These are phyloP conservation scores for Solanum virginianum DNA, from an alignment of 257 asterid species.

Conservation along the genomic window DNA sequence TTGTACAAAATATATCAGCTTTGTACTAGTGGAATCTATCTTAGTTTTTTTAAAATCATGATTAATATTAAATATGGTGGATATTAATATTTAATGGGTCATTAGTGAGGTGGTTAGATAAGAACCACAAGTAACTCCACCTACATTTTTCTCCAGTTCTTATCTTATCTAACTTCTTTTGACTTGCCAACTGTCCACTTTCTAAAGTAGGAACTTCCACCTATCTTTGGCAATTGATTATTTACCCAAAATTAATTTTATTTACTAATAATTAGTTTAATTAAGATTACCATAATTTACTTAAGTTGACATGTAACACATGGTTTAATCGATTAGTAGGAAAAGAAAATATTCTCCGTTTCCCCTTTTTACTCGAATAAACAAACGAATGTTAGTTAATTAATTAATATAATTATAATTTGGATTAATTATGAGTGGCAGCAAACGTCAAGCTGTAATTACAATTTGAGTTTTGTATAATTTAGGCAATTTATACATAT, in stretches of 20 bases:
- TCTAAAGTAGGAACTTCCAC: conserved; percentile 14
- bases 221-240: conserved; percentile 2
- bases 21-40: not conserved
- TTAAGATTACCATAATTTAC: not conserved
- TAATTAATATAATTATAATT: no score
- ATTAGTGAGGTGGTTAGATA: conserved; percentile 32
- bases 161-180: conserved; percentile 20
- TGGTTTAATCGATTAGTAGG: not conserved
- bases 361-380: no score
- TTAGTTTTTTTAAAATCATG: not conserved
- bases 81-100: conserved; percentile 7
- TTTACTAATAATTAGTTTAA: not conserved
- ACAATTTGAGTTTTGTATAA: no score
- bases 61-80: not conserved
- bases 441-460: no score
- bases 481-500: no score
- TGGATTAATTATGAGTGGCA: no score
- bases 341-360: not conserved
- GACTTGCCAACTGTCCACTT: conserved; percentile 21
- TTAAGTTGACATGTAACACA: not conserved
- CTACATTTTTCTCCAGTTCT: conserved; percentile 2
- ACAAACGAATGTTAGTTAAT: no score
- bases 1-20: no score
- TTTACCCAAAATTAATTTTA: not conserved
- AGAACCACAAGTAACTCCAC: conserved; percentile 27